phyloP scores from a whole-genome alignment of 2,329 filamentous ascomycete species.

The Piedraia hortae region DNA sequence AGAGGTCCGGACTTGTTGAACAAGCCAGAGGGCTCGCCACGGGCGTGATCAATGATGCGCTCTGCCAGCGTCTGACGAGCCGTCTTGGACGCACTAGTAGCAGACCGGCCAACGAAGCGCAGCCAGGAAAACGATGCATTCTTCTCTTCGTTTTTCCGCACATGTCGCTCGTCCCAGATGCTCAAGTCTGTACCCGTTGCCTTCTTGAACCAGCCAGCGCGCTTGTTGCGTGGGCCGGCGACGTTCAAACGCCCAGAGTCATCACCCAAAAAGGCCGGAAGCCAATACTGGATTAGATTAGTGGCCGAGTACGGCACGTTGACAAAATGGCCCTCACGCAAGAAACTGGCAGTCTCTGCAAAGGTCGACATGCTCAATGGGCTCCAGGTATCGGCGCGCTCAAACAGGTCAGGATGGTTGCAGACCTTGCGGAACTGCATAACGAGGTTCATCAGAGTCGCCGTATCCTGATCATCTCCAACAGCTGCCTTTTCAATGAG shows the following conservation, averaged over 20 bases:
- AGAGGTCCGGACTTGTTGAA: conserved; percentile 47
- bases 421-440: conserved; percentile 99
- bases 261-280: conserved; percentile 63
- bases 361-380: conserved; percentile 65
- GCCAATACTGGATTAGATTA: conserved; percentile 56
- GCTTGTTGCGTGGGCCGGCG: conserved; percentile 42
- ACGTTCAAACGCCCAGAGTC: conserved; percentile 50
- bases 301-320: conserved; percentile 67
- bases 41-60: conserved; percentile 34
- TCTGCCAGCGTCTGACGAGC: conserved; percentile 46
- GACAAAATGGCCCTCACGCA: conserved; percentile 61
- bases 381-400: conserved; percentile 73
- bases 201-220: conserved; percentile 54
- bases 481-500: conserved; percentile 89
- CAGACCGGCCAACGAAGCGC: conserved; percentile 54
- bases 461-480: conserved; percentile 81
- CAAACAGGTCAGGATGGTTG: conserved; percentile 92
- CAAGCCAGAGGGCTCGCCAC: conserved; percentile 34
- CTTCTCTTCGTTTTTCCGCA: conserved; percentile 33
- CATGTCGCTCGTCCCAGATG: conserved; percentile 60
- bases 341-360: conserved; percentile 82
- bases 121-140: conserved; percentile 63
- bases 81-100: conserved; percentile 40
- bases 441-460: conserved; percentile 92
- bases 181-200: conserved; percentile 65